Base-by-base conservation (phyloP, 768 basidiomycete species). In the Boletus subparvulus region DNA sequence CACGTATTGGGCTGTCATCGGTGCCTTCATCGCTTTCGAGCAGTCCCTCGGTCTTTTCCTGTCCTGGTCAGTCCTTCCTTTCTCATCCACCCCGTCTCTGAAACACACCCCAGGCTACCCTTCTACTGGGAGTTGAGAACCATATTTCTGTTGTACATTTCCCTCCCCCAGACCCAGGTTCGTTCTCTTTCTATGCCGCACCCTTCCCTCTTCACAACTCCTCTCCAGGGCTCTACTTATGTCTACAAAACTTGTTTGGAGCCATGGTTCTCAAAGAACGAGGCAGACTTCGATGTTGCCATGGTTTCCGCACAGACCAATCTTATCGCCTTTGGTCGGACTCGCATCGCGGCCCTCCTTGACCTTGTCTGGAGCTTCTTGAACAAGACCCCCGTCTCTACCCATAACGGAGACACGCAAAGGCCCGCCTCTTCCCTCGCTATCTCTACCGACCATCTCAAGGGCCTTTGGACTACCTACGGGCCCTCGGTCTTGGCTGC, bases 61-160 rank as follows among this genome's bases (percentile, higher is more conserved):
- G 49, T 82, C 80, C 72, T 90, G 88, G 88, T 82, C 68, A 52
- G 81, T 69, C 24, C 30, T 35, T 26, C 46, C 17, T 16, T 30
- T 30, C 24, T 8, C 45, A 2, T 6, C 24, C 16, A 8, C 6
- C 45, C 44, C 59, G 52, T 54, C 47, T 21, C 60, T 66, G 35
- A 69, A 52, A 41, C 55, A 19, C 40, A 11, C n/a, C 10, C 7
- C 51, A 88, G 88, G 88, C 64, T 90, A 41, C 88, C 88, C 8
- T 87, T 90, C 67, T 90, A 89, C 65, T 88, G 83, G 83, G 88
- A 90, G 64, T 44, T 82, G 50, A 84, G 88, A 62, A 87, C 84
- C n/a, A 24, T 83, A 4, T 83, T 88, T 66, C 67, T 90, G 4
- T 75, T 90, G 26, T 90, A 84, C 74, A 69, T 90, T 43, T 73